A percentile compares a stretch with the other conserved stretches of the same genome.
Evolutionary conservation across 2,329 filamentous ascomycete species (phyloP).

Genomic region (Sporothrix mexicana): DNA sequence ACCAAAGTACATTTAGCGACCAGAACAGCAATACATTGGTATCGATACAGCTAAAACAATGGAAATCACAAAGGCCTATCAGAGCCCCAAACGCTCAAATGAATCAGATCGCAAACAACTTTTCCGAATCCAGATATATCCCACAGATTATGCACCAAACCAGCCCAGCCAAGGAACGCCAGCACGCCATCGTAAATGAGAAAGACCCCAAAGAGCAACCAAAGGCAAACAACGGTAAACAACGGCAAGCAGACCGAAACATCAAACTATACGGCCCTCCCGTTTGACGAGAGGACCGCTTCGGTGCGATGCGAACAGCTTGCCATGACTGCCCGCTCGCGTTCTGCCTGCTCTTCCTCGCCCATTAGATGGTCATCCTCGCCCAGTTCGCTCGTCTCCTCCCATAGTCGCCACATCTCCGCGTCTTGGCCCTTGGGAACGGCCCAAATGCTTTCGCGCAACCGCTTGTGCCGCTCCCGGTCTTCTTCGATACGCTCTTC

Average conservation of each 20-base stretch:
- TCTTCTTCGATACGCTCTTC: conserved; percentile 98
- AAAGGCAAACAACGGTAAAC: not conserved
- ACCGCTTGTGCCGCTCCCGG: conserved; percentile 88
- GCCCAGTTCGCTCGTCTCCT: conserved; percentile 83
- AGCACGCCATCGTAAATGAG: not conserved
- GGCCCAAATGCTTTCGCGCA: conserved; percentile 93
- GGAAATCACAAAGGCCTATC: not conserved
- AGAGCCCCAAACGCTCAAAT: not conserved
- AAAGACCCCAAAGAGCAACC: not conserved
- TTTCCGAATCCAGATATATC: conserved; percentile 8
- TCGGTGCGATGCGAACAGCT: conserved; percentile 48
- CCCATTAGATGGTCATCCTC: conserved; percentile 83
- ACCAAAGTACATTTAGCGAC: no score
- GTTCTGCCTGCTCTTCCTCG: conserved; percentile 70
- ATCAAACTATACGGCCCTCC: not conserved
- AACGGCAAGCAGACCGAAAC: not conserved
- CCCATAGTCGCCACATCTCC: conserved; percentile 83
- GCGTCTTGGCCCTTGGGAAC: conserved; percentile 68
- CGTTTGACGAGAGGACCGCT: not conserved
- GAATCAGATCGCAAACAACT: not conserved
- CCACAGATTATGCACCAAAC: conserved; percentile 5
- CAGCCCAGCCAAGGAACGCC: not conserved
- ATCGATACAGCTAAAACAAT: conserved; percentile 7
- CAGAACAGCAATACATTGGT: conserved; percentile 3
- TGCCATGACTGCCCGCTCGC: conserved; percentile 46